Conservation (phyloP, 2,329 filamentous ascomycete genomes). For the Penicillium aurantiogriseum region DNA sequence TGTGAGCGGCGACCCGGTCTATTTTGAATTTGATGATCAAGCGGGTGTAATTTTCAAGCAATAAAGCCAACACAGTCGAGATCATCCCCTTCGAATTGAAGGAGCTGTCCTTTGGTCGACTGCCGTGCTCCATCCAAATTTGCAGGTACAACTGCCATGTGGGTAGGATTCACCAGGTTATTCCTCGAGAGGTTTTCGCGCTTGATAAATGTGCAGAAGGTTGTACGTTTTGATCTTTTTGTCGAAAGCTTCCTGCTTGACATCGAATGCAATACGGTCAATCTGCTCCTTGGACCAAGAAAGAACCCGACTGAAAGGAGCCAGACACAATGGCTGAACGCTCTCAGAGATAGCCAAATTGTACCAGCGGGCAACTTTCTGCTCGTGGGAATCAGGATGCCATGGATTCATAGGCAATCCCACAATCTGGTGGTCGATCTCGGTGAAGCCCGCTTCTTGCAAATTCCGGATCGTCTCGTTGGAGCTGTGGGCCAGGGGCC, state of each 20-base stretch:
- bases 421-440: conserved; percentile 70
- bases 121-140: neutral
- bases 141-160: neutral
- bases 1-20: neutral
- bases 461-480: conserved; percentile 59
- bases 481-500: conserved; percentile 65
- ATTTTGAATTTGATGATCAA: neutral
- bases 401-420: conserved; percentile 73
- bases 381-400: conserved; percentile 62
- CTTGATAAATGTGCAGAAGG: conserved; percentile 46
- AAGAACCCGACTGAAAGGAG: conserved; percentile 66
- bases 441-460: conserved; percentile 70
- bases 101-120: neutral
- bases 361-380: conserved; percentile 76
- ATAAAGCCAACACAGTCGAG: neutral
- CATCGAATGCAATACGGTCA: conserved; percentile 59
- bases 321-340: conserved; percentile 70
- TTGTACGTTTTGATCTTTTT: conserved; percentile 71
- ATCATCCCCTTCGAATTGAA: neutral
- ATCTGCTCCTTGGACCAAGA: conserved; percentile 64
- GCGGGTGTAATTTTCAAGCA: neutral
- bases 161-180: neutral
- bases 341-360: conserved; percentile 73
- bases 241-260: conserved; percentile 67
- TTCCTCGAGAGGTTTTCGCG: conserved; percentile 35